phyloP scores from a whole-genome alignment of 306 rosid genomes.

The Lathyrus tuberosus region DNA sequence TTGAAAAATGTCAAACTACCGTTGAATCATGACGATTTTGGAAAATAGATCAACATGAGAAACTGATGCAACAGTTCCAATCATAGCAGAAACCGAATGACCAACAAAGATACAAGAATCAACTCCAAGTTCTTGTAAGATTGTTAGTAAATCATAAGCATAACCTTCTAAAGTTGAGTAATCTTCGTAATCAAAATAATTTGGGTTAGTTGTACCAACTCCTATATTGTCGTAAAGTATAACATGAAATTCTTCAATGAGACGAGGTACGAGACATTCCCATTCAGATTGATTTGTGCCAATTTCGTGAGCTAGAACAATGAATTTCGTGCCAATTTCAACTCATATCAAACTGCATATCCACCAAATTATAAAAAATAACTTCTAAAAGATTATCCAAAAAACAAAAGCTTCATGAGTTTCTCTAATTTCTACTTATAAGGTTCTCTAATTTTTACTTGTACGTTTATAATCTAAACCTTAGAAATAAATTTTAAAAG shows the following conservation, averaged over 20 bases:
- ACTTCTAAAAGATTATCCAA: no score
- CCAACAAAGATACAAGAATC: constrained; percentile 47
- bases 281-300: constrained; percentile 53
- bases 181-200: constrained; percentile 48
- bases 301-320: constrained; percentile 51
- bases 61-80: constrained; percentile 46
- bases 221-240: constrained; percentile 51
- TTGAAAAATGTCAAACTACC: constrained; percentile 21
- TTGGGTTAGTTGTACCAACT: constrained; percentile 52
- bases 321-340: no score
- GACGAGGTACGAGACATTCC: constrained; percentile 51
- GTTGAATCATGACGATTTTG: constrained; percentile 37
- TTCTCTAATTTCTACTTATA: no score
- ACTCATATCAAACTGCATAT: no score
- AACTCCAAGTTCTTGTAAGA: constrained; percentile 41
- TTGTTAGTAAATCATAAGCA: constrained; percentile 47
- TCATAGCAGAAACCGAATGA: constrained; percentile 49
- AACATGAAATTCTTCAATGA: constrained; percentile 47
- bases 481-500: no score
- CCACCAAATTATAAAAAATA: no score
- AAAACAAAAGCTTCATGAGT: no score
- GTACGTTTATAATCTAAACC: no score
- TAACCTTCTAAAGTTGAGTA: constrained; percentile 49
- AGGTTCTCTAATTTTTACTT: no score
- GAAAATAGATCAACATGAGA: constrained; percentile 47